Evolutionary conservation across 345 rosid species (phyloP).

Genomic region (Pugionium dolabratum): DNA sequence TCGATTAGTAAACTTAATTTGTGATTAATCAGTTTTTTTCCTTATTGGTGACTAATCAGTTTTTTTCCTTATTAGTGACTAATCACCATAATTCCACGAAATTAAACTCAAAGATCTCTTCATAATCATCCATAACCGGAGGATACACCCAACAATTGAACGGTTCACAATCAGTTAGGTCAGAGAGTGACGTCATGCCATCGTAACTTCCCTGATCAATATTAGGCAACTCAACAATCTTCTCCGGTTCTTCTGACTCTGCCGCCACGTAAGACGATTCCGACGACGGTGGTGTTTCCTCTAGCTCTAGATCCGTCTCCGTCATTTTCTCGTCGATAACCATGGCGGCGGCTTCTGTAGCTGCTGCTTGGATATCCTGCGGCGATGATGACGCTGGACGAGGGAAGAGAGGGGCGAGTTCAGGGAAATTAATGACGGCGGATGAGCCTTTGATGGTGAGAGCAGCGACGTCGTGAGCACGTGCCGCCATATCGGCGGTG

Average conservation of each 20-base stretch:
- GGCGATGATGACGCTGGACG: constrained; percentile 64
- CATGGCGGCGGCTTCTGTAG: constrained; percentile 74
- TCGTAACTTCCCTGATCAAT: constrained; percentile 44
- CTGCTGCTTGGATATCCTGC: constrained; percentile 73
- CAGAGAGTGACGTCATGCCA: constrained; percentile 31
- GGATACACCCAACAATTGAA: constrained; percentile 48
- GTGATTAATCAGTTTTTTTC: constrained; percentile 25
- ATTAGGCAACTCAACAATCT: constrained; percentile 57
- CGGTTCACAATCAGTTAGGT: constrained; percentile 37
- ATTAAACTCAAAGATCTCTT: constrained; percentile 41
- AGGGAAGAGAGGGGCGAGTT: constrained; percentile 53
- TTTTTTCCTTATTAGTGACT: neutral
- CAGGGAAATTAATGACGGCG: constrained; percentile 78
- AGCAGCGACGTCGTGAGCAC: constrained; percentile 91
- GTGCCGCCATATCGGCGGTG: constrained; percentile 86
- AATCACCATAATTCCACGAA: constrained; percentile 38
- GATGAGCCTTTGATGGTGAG: constrained; percentile 69
- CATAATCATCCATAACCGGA: constrained; percentile 39
- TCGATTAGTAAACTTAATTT: neutral
- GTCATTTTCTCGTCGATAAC: constrained; percentile 9
- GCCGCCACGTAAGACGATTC: constrained; percentile 26
- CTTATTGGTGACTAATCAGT: too few relatives aligned
- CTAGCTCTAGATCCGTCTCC: neutral
- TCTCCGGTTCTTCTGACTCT: constrained; percentile 36
- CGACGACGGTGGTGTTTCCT: constrained; percentile 35